Percentiles rank a stretch among this genome's conserved stretches.
Evolutionary conservation across 176 grass and related monocot genomes (phyloP).

Genomic region (Lolium perenne): DNA sequence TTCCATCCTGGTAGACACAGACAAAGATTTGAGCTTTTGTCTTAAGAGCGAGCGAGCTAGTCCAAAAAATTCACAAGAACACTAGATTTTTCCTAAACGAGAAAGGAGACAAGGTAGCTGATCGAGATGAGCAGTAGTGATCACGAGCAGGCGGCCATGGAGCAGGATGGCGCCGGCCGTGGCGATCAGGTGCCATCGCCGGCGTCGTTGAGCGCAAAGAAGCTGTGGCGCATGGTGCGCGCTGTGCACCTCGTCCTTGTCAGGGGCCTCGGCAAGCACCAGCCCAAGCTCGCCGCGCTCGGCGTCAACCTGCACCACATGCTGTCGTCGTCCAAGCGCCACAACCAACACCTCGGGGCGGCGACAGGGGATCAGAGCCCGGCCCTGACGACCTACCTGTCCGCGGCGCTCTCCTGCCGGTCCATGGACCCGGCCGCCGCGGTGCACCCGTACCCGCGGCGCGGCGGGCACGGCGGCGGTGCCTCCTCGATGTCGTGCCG

Average conservation of each 20-base stretch:
- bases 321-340: conserved; percentile 48
- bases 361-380: not conserved
- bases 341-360: conserved; percentile 13
- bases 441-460: conserved; percentile 53
- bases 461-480: not conserved
- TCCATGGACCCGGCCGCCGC: conserved; percentile 69
- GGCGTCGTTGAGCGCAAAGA: conserved; percentile 36
- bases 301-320: conserved; percentile 69
- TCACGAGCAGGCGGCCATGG: conserved; percentile 38
- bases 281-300: conserved; percentile 66
- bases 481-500: conserved; percentile 56
- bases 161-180: conserved; percentile 13
- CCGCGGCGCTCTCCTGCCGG: conserved; percentile 53
- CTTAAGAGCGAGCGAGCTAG: not conserved
- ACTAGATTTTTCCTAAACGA: not conserved
- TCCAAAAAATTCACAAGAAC: not conserved
- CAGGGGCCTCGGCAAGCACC: conserved; percentile 67
- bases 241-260: conserved; percentile 66
- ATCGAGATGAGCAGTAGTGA: conserved; percentile 30
- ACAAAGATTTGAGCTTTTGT: not conserved
- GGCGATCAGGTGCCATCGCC: not conserved
- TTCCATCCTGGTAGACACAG: conserved; percentile 2
- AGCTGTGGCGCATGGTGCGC: conserved; percentile 58
- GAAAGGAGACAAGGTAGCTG: not conserved
- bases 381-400: conserved; percentile 32